Conservation (phyloP, 139 green algal genomes). For the Chlamydomonas sp. region DNA sequence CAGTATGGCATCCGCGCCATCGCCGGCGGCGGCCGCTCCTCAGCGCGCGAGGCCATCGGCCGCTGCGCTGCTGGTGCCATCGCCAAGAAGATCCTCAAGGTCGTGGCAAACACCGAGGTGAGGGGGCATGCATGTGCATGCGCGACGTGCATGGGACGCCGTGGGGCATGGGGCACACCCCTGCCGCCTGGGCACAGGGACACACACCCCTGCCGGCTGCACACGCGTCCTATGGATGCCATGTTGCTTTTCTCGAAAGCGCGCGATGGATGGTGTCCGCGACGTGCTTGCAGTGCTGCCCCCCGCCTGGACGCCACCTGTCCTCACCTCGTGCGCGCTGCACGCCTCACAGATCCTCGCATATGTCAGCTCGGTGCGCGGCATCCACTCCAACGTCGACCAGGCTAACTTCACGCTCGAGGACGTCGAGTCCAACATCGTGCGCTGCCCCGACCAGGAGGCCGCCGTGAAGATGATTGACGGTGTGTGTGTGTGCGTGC, state of each 20-base stretch:
- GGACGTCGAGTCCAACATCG: conserved; percentile 91
- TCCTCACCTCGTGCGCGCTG: too few species aligned
- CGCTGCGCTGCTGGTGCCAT: conserved; percentile 93
- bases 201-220: too few species aligned
- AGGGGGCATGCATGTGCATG: neutral
- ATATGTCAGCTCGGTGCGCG: conserved; percentile 81
- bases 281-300: too few species aligned
- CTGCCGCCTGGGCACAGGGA: too few species aligned
- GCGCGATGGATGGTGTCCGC: too few species aligned
- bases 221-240: too few species aligned
- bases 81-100: conserved; percentile 92
- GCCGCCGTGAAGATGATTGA: conserved; percentile 85
- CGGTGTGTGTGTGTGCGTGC: conserved; percentile 32
- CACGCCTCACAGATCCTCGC: conserved; percentile 67
- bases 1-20: conserved; percentile 92
- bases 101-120: conserved; percentile 67
- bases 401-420: conserved; percentile 67
- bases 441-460: conserved; percentile 85
- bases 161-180: too few species aligned
- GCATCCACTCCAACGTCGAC: conserved; percentile 72
- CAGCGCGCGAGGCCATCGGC: conserved; percentile 93
- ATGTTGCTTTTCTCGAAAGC: too few species aligned
- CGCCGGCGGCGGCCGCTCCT: conserved; percentile 89
- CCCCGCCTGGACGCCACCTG: too few species aligned
- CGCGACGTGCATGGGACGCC: neutral